Evolutionary conservation across 2,329 filamentous ascomycete genomes (phyloP).

Genomic region (Ceratocystis smalleyi): DNA sequence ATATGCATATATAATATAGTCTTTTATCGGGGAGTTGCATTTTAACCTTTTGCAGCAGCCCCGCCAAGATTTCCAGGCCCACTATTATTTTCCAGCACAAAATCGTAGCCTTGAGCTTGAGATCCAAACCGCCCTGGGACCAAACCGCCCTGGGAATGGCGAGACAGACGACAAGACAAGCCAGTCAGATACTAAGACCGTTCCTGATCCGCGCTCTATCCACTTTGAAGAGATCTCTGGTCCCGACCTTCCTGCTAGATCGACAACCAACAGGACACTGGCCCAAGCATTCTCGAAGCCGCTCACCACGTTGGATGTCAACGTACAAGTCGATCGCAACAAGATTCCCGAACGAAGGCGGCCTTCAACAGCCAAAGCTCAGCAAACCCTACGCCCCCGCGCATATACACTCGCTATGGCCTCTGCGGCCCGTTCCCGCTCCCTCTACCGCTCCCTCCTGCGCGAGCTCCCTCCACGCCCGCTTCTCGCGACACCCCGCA

Average conservation of each 20-base stretch:
- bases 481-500: constrained; percentile 39
- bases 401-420: constrained; percentile 19
- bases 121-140: too few relatives aligned
- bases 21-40: neutral
- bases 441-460: constrained; percentile 75
- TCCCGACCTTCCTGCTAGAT: too few relatives aligned
- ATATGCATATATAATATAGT: neutral
- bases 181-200: neutral
- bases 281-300: too few relatives aligned
- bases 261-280: too few relatives aligned
- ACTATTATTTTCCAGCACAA: neutral
- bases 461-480: constrained; percentile 70
- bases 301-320: too few relatives aligned
- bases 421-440: constrained; percentile 41
- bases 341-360: too few relatives aligned
- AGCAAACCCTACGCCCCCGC: neutral
- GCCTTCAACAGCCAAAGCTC: too few relatives aligned
- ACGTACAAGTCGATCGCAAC: too few relatives aligned
- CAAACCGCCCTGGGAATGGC: too few relatives aligned
- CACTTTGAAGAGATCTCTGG: too few relatives aligned
- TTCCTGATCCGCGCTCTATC: neutral
- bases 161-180: neutral
- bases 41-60: neutral
- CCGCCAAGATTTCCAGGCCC: neutral
- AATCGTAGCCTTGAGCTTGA: neutral